A percentile compares a stretch with the other conserved stretches of the same genome.
Conservation (phyloP, 2,329 filamentous ascomycete species). For the Fusarium anthophilum region DNA sequence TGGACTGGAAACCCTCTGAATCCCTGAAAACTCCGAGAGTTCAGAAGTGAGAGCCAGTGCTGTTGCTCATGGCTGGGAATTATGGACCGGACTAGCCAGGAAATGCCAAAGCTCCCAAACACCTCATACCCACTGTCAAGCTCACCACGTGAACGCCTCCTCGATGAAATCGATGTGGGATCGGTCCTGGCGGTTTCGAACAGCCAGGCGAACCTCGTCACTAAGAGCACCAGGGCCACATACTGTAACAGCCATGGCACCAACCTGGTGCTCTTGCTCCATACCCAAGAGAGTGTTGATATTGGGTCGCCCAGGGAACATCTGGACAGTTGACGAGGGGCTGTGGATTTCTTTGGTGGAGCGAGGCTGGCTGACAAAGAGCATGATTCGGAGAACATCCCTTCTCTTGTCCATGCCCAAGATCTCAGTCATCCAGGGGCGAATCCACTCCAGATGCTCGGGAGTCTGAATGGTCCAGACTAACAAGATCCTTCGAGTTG, state of each 20-base stretch:
- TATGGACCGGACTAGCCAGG: conserved; percentile 13
- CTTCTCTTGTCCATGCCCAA: conserved; percentile 78
- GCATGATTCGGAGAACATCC: conserved; percentile 78
- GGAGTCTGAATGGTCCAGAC: conserved; percentile 83
- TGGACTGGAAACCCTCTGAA: conserved; percentile 17
- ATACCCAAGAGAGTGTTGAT: conserved; percentile 76
- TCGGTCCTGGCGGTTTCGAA: conserved; percentile 69
- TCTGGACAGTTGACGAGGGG: conserved; percentile 80
- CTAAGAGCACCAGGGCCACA: conserved; percentile 79
- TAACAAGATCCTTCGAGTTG: conserved; percentile 75
- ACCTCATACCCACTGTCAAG: background rate
- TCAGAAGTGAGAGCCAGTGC: background rate
- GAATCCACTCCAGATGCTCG: conserved; percentile 85
- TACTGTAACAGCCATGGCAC: conserved; percentile 77
- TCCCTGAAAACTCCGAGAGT: background rate
- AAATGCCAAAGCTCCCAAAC: conserved; percentile 8
- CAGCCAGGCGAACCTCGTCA: conserved; percentile 77
- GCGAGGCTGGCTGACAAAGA: conserved; percentile 79
- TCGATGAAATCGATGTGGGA: conserved; percentile 81
- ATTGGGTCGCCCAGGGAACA: conserved; percentile 84
- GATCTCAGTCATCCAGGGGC: conserved; percentile 85
- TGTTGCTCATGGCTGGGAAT: background rate
- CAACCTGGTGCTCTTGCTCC: conserved; percentile 79
- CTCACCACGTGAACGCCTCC: conserved; percentile 75
- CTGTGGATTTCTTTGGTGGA: conserved; percentile 85